These are phyloP conservation scores for Diphasiastrum complanatum DNA, from an alignment of 83 land plant species.

Conservation along the genomic window DNA sequence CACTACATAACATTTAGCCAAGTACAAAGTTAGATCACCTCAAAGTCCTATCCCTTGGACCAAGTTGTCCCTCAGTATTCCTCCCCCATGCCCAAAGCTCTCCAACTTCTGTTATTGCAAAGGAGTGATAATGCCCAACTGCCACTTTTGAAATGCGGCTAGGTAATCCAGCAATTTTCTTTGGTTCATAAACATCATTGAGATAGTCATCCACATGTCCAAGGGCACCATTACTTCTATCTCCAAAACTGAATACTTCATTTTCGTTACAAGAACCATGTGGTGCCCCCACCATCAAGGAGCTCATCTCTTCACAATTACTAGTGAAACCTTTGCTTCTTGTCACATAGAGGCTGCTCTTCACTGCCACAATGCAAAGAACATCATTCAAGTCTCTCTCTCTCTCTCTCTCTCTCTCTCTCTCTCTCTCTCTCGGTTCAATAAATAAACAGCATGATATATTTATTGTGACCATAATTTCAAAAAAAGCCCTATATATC, in stretches of 20 bases:
- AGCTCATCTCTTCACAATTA: no score
- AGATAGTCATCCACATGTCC: conserved; percentile 36
- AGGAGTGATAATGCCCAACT: conserved; percentile 91
- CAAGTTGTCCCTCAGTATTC: conserved; percentile 82
- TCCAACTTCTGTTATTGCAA: conserved; percentile 59
- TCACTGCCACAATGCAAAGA: no score
- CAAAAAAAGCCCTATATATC: no score
- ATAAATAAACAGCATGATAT: no score
- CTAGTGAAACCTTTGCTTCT: no score
- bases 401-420: no score
- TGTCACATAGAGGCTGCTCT: no score
- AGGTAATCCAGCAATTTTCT: conserved; percentile 50
- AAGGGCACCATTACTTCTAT: conserved; percentile 80
- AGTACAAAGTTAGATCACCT: conserved; percentile 23
- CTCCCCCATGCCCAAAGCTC: conserved; percentile 94
- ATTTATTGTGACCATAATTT: no score
- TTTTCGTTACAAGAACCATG: no score
- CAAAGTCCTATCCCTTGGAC: conserved; percentile 36
- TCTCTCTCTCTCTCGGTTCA: no score
- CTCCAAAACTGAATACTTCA: conserved; percentile 81
- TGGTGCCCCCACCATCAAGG: no score
- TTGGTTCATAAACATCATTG: conserved; percentile 72
- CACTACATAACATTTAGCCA: neutral
- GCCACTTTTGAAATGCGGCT: conserved; percentile 35
- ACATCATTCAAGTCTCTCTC: no score